These are phyloP conservation scores for Cercospora sojina DNA, from an alignment of 2,329 filamentous ascomycete genomes.

Conservation along the genomic window DNA sequence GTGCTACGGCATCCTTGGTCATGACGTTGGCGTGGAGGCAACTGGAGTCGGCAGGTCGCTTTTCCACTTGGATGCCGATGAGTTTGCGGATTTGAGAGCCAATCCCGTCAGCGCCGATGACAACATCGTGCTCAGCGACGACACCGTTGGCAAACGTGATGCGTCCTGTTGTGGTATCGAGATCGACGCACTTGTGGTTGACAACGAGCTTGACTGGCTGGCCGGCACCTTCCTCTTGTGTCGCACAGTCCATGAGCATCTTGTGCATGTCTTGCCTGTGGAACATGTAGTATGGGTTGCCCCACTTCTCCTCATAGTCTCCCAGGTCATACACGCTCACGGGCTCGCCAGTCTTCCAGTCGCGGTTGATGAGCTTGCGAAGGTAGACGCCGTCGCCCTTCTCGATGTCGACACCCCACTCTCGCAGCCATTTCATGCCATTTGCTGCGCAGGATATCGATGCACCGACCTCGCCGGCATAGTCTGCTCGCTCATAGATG, in stretches of 20 bases:
- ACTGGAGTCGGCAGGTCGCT: constrained; percentile 58
- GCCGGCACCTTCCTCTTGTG: constrained; percentile 54
- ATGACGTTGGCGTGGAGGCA: constrained; percentile 65
- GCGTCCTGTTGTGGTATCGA: constrained; percentile 50
- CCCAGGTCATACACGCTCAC: constrained; percentile 63
- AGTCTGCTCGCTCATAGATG: constrained; percentile 64
- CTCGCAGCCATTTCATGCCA: constrained; percentile 66
- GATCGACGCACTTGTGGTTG: constrained; percentile 52
- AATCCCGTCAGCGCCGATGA: constrained; percentile 67
- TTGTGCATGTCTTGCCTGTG: constrained; percentile 67
- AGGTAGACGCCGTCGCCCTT: constrained; percentile 66
- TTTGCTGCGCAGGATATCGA: constrained; percentile 69
- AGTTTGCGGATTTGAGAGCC: constrained; percentile 63
- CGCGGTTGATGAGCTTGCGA: constrained; percentile 65
- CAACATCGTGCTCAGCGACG: constrained; percentile 55
- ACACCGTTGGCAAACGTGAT: constrained; percentile 57
- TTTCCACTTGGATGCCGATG: constrained; percentile 62
- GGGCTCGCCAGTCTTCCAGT: constrained; percentile 68
- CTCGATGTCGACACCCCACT: constrained; percentile 64
- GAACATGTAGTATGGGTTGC: constrained; percentile 66
- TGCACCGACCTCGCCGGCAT: constrained; percentile 66
- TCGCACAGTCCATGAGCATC: constrained; percentile 63
- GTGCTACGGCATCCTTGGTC: constrained; percentile 59
- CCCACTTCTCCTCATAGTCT: constrained; percentile 66
- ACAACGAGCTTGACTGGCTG: constrained; percentile 55